Percentiles rank a stretch among this genome's conserved stretches.
phyloP scores from a whole-genome alignment of 225 moss, liverwort and hornwort genomes.

The Antitrichia curtipendula region DNA sequence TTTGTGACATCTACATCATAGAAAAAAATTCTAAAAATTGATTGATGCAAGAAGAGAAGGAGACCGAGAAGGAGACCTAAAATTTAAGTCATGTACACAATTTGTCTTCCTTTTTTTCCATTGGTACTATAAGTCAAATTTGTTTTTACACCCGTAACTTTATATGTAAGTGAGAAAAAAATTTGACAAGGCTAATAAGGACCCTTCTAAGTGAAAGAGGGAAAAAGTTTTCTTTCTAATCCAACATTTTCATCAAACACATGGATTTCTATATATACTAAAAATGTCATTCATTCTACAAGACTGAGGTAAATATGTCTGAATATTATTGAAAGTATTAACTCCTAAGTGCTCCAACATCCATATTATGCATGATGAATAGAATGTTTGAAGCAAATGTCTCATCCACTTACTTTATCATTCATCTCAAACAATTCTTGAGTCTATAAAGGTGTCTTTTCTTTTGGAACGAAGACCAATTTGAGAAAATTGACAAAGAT shows the following conservation, averaged over 20 bases:
- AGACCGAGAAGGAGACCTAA: no score
- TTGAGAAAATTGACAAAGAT: neutral
- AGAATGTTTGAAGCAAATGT: neutral
- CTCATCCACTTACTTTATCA: neutral
- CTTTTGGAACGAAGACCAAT: neutral
- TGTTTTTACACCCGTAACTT: rapidly evolving
- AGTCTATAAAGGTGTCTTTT: neutral
- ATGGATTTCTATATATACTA: neutral
- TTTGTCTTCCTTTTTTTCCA: neutral
- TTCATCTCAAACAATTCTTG: neutral
- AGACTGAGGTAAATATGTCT: neutral
- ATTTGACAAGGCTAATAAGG: no score
- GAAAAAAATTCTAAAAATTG: rapidly evolving
- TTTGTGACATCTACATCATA: rapidly evolving
- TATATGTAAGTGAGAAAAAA: rapidly evolving
- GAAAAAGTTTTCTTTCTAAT: neutral
- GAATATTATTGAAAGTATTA: neutral
- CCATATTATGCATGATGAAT: neutral
- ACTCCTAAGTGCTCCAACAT: rapidly evolving
- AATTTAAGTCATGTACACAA: rapidly evolving
- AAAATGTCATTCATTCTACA: neutral
- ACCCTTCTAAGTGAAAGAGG: neutral
- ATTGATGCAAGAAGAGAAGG: rapidly evolving
- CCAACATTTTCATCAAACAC: neutral
- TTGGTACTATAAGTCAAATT: neutral